Base-by-base conservation (phyloP, 2,329 filamentous ascomycete species). In the Grosmannia huntii region DNA sequence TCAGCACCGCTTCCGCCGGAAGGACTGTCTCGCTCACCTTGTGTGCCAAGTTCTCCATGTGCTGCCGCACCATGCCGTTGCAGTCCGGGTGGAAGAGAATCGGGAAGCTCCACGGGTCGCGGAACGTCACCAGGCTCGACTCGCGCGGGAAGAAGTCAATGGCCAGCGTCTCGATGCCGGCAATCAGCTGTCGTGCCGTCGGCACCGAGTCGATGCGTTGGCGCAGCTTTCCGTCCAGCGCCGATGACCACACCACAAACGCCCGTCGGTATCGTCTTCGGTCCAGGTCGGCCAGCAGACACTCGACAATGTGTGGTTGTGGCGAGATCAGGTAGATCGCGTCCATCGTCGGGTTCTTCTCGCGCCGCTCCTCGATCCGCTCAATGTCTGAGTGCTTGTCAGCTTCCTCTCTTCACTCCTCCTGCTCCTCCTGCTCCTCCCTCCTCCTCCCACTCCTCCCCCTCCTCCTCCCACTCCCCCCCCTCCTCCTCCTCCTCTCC, bases 81-180 rank as follows among this genome's bases (percentile, higher is more conserved):
- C 94, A 97, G 57, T 81, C 83, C 1, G 92, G 92, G 68, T 99
- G 92, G 73, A 87, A 99, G 60, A 99, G 77, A 56, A 91, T 81
- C 0, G 90, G 90, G 67, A 99, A 99, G 72, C 92, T 97, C 85
- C 87, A 96, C 1, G 94, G 92, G 68, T 99, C 92, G 68, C 88
- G 80, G 67, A 99, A 96, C 0, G 90, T 95, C 65, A 96, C 78
- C 48, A 99, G 75, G 66, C 95, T 89, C 7, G 91, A 94, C 73
- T 99, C 94, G 67, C 90, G 83, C 6, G 94, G 91, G 68, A 84
- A 92, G 70, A 86, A 99, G 70, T 96, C 88, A 69, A 96, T 82
- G 57, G 91, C 89, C 58, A 97, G 76, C 5, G 90, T 89, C 60
- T 86, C 84, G 68, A 91, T 90, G 57, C 85, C 82, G n/a, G 82